Evolutionary conservation across 1,284 basidiomycete species (phyloP), one percentile per base, ranked within the genome.

Genomic region (Porodaedalea pini): DNA sequence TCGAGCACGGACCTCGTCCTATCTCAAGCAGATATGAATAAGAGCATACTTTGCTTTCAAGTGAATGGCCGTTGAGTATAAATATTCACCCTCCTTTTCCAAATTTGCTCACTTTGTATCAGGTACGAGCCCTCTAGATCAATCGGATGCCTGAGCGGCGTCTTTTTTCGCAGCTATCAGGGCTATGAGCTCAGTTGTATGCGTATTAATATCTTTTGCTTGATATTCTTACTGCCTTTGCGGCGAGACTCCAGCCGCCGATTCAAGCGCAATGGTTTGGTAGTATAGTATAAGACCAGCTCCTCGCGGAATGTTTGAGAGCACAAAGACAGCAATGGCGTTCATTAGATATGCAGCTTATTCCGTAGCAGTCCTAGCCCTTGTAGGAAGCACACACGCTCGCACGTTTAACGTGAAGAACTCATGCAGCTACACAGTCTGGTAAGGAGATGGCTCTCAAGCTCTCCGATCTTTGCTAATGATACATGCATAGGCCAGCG

Each of bases 371-470:
- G n/a, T 45, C 5, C 25, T 39, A 23, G 32, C 32, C 1, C 34
- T 56, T 19, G 19, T 27, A 27, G 23, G 44, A 34, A 34, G 32
- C 13, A 34, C 32, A 6, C 32, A 34, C 6, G 40, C 48, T 34
- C 48, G 48, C 13, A 51, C 48, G 3, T 51, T 51, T 19, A 23
- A 5, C 32, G 48, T 51, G 29, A 51, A 51, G 48, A 51, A 51
- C 23, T 13, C 29, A 21, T 51, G 48, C 23, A 21, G 36, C 6
- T 51, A 51, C 17, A 51, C 48, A 17, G 48, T 51, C 7, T 51
- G 48, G 48, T 36, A 17, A 51, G 48, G 29, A 34, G n/a, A n/a
- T 31, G 13, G 19, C 21, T 36, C 3, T 51, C 32, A 36, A 36
- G 2, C 8, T 25, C 11, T 5, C 11, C 15, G 25, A 25, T 19